A percentile compares a stretch with the other conserved stretches of the same genome.
These are phyloP conservation scores for Daedaleopsis nitida DNA, from an alignment of 768 basidiomycete genomes.

Conservation along the genomic window DNA sequence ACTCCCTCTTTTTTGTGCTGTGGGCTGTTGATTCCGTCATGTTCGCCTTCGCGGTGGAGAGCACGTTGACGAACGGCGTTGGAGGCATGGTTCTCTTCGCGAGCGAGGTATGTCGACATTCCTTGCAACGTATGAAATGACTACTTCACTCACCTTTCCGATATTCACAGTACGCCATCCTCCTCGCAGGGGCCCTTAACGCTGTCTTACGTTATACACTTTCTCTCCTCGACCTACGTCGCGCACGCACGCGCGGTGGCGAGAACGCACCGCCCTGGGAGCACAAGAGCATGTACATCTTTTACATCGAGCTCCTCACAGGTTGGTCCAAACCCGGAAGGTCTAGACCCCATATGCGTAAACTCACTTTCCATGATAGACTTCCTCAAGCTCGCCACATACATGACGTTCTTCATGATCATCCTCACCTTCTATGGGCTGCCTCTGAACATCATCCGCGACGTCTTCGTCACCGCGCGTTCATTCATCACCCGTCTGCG, in stretches of 20 bases:
- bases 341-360: neutral
- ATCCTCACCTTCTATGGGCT: conserved; percentile 94
- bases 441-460: conserved; percentile 94
- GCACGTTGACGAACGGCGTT: conserved; percentile 75
- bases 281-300: conserved; percentile 95
- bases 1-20: conserved; percentile 70
- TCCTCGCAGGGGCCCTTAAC: conserved; percentile 79
- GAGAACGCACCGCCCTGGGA: conserved; percentile 94
- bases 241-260: conserved; percentile 76
- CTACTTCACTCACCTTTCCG: neutral
- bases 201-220: conserved; percentile 82
- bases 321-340: conserved; percentile 50
- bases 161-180: conserved; percentile 73
- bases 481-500: conserved; percentile 88
- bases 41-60: conserved; percentile 80
- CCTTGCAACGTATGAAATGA: neutral
- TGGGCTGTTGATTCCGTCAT: conserved; percentile 76
- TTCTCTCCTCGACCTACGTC: conserved; percentile 77
- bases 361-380: conserved; percentile 49
- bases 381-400: conserved; percentile 90
- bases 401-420: conserved; percentile 90
- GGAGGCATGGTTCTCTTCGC: conserved; percentile 95
- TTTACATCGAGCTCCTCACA: conserved; percentile 90
- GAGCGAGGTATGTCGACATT: conserved; percentile 67
- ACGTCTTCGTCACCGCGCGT: conserved; percentile 93